Base-by-base conservation (phyloP, 1,284 basidiomycete species). In the Omphalotus olearius region DNA sequence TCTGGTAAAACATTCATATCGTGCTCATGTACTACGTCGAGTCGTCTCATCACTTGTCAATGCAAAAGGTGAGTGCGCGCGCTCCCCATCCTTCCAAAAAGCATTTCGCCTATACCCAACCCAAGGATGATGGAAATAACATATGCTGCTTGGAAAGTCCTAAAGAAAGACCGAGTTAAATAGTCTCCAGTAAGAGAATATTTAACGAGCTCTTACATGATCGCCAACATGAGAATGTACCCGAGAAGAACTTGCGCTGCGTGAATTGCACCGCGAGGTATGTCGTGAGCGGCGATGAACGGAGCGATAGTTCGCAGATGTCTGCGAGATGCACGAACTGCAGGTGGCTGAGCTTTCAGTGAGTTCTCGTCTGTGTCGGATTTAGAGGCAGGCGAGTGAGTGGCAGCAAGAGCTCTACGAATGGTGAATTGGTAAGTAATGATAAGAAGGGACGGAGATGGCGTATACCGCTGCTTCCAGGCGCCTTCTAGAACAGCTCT, bases 81-180 rank as follows among this genome's bases (percentile, higher is more conserved):
- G 33, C 39, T 53, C 14, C 45, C 51, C 26, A 75, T 59, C 50
- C 83, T 72, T 7, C 86, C 85, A 61, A 88, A 87, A 37, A 83
- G 48, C 13, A 80, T 65, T 65, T 89, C 88, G 30, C 87, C 87
- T 35, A 83, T 61, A 14, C 78, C 82, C 33, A 85, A 64, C 6
- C 85, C 86, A 3, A 75, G 52, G 16, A 88, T 60, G 52, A 88
- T 79, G 18, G 83, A 73, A 16, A 88, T 78, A 47, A 89, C 71
- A 59, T 77, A 90, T 6, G 78, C 80, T 14, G 75, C 84, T 57
- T 89, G 81, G 64, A 83, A 88, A 4, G 86, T 85, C 88, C 87
- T 90, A 9, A 33, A 45, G 20, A 55, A 45, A 49, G 18, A 35
- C 18, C n/a, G 20, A 37, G 46, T 50, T 50, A 44, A 56, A 51